Percentiles rank a stretch among this genome's conserved stretches.
Conservation (phyloP, 1,284 basidiomycete species). For the Ganoderma lucidum region DNA sequence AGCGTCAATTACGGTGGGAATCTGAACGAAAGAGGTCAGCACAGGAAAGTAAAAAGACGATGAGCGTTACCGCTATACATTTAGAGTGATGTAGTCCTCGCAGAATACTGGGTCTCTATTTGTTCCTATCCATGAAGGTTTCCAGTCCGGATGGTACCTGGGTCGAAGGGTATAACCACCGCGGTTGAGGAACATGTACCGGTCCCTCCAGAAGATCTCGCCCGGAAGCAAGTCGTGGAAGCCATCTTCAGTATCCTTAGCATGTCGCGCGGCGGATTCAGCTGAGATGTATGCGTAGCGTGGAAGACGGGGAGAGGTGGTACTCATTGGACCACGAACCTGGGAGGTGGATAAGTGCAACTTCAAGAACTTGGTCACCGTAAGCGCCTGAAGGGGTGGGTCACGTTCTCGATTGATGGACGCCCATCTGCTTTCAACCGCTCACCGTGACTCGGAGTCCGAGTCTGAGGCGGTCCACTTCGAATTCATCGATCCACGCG, state of each 20-base stretch:
- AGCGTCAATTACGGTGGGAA: conserved; percentile 34
- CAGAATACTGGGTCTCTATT: conserved; percentile 10
- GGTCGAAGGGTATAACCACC: conserved; percentile 25
- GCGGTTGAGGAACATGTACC: conserved; percentile 5
- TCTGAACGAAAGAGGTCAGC: conserved; percentile 8
- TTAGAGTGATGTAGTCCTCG: conserved; percentile 18
- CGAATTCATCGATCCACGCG: not conserved
- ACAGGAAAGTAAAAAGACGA: too few relatives aligned
- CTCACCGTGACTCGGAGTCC: not conserved
- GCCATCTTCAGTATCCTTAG: conserved; percentile 2
- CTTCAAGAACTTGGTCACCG: not conserved
- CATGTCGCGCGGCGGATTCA: not conserved
- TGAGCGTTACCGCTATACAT: not conserved
- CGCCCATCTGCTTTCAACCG: too few relatives aligned
- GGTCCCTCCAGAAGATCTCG: conserved; percentile 14
- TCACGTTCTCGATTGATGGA: too few relatives aligned
- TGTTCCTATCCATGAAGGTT: conserved; percentile 25
- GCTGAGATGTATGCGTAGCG: conserved; percentile 7
- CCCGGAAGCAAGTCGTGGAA: not conserved
- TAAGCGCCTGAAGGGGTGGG: not conserved
- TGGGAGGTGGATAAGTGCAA: too few relatives aligned
- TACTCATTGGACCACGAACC: not conserved
- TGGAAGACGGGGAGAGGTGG: not conserved
- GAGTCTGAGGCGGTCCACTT: not conserved
- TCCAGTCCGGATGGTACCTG: conserved; percentile 23